Evolutionary conservation across 441 rosid genomes (phyloP).

Genomic region (Pelargonium cotyledonis): DNA sequence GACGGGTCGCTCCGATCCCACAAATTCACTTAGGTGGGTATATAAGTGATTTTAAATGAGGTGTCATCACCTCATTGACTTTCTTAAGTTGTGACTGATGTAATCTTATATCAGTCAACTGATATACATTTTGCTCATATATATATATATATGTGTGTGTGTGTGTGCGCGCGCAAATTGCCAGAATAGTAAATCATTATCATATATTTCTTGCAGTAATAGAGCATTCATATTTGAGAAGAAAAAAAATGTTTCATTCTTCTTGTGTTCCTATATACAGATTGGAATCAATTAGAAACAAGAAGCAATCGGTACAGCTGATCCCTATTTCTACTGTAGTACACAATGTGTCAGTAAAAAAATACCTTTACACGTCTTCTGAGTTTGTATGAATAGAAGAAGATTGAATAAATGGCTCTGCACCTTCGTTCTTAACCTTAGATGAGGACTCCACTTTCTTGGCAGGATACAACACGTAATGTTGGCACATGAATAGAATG

Average conservation of each 20-base stretch:
- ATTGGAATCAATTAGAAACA: not conserved
- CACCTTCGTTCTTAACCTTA: constrained; percentile 29
- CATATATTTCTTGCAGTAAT: too few relatives aligned
- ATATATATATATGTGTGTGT: too few relatives aligned
- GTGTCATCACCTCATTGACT: too few relatives aligned
- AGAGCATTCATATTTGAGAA: too few relatives aligned
- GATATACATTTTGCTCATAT: too few relatives aligned
- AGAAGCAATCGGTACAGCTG: not conserved
- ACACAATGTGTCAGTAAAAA: not conserved
- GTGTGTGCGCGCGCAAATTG: too few relatives aligned
- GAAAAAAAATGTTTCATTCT: not conserved
- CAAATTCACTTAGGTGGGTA: too few relatives aligned
- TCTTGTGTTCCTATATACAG: not conserved
- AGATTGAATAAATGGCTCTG: constrained; percentile 46
- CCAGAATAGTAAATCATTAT: too few relatives aligned
- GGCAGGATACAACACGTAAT: constrained; percentile 44
- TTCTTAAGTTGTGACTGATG: too few relatives aligned
- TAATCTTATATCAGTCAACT: too few relatives aligned
- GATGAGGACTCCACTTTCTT: constrained; percentile 24
- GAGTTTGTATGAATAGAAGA: constrained; percentile 19
- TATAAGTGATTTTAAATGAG: too few relatives aligned
- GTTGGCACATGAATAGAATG: constrained; percentile 64
- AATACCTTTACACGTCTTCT: constrained; percentile 38
- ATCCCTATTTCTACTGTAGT: not conserved
- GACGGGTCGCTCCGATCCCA: too few relatives aligned